These are phyloP conservation scores for Pezizomycotina sp. DNA, from an alignment of 2,329 filamentous ascomycete genomes.

Conservation along the genomic window DNA sequence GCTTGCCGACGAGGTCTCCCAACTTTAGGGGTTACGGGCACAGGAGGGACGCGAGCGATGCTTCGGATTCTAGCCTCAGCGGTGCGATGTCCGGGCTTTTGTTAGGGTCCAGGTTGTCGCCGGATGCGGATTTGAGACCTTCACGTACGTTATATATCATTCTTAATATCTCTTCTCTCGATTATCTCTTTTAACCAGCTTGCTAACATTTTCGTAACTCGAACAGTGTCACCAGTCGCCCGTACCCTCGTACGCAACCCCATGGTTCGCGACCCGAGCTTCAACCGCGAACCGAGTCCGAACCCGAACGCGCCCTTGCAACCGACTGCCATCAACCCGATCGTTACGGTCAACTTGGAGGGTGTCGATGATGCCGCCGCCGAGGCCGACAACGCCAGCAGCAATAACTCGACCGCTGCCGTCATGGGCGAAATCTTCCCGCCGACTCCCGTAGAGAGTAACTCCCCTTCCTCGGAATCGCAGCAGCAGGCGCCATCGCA, in stretches of 20 bases:
- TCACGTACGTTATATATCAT: conserved; percentile 9
- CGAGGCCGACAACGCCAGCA: too few species aligned
- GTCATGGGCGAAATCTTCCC: too few species aligned
- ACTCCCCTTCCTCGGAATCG: too few species aligned
- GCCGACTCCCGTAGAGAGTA: too few species aligned
- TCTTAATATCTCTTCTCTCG: not conserved
- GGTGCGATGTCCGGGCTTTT: conserved; percentile 10
- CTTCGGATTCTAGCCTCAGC: conserved; percentile 14
- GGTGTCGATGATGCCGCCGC: too few species aligned
- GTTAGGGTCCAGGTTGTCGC: conserved; percentile 11
- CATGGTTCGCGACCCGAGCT: conserved; percentile 18
- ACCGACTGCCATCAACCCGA: too few species aligned
- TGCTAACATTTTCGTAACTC: conserved; percentile 6
- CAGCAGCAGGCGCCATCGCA: too few species aligned
- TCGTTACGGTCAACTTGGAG: too few species aligned
- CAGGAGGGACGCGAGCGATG: conserved; percentile 16
- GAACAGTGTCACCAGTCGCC: conserved; percentile 15
- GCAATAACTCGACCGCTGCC: too few species aligned
- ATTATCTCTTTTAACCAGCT: not conserved
- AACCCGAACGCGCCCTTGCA: too few species aligned
- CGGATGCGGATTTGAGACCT: conserved; percentile 13
- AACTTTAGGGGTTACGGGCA: conserved; percentile 13
- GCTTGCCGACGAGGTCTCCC: conserved; percentile 12
- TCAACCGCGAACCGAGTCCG: conserved; percentile 16
- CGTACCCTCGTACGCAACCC: conserved; percentile 13